phyloP scores from a whole-genome alignment of 1,284 basidiomycete genomes.

The Ganoderma resinaceum region DNA sequence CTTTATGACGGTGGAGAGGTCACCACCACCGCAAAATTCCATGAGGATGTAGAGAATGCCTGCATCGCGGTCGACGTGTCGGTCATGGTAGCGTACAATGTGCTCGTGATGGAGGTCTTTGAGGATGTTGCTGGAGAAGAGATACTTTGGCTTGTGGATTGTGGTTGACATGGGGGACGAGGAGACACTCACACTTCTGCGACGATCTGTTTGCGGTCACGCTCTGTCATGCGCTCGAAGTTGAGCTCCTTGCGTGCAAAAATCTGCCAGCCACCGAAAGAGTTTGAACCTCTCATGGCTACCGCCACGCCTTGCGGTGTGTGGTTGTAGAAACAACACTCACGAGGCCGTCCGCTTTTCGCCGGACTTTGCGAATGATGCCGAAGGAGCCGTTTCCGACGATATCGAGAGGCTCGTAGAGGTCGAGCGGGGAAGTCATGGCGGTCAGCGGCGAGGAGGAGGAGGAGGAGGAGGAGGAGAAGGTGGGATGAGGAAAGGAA shows the following conservation, averaged over 20 bases:
- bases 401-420: constrained; percentile 88
- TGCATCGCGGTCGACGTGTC: constrained; percentile 89
- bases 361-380: constrained; percentile 90
- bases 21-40: constrained; percentile 97
- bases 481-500: constrained; percentile 3
- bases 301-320: constrained; percentile 48
- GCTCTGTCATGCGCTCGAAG: constrained; percentile 93
- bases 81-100: constrained; percentile 94
- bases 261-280: constrained; percentile 52
- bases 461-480: background rate
- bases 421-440: constrained; percentile 62
- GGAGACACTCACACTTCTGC: constrained; percentile 88
- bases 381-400: constrained; percentile 99
- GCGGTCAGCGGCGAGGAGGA: constrained; percentile 8
- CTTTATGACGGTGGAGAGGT: constrained; percentile 88
- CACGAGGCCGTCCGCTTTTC: constrained; percentile 87
- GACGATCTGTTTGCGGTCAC: constrained; percentile 93
- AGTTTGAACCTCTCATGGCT: constrained; percentile 6
- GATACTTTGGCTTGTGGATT: constrained; percentile 14
- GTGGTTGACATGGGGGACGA: constrained; percentile 6
- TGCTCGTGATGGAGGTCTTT: constrained; percentile 94
- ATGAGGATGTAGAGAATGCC: constrained; percentile 95
- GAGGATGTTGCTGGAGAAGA: constrained; percentile 81
- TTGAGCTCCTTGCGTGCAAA: constrained; percentile 96
- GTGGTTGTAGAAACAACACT: constrained; percentile 50